These are phyloP conservation scores for Geranium rotundifolium DNA, from an alignment of 345 rosid genomes.

Conservation along the genomic window DNA sequence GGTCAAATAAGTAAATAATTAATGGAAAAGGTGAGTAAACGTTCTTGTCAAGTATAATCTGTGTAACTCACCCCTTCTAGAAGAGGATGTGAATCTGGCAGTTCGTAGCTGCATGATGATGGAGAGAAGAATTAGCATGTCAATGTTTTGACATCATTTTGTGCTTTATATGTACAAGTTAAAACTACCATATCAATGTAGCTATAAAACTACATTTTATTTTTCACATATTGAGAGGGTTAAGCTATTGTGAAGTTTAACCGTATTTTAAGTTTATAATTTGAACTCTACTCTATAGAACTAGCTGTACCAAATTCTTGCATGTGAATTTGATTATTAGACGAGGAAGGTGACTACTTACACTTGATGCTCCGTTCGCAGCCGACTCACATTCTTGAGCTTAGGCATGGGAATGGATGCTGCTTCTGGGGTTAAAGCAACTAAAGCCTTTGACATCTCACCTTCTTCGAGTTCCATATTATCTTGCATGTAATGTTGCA, in stretches of 20 bases:
- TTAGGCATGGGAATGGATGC: slow-evolving; percentile 78
- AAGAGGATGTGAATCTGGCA: slow-evolving; percentile 86
- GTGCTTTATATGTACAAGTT: background rate
- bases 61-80: slow-evolving; percentile 45
- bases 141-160: background rate
- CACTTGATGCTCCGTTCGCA: slow-evolving; percentile 94
- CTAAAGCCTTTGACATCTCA: slow-evolving; percentile 66
- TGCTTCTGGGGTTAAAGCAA: slow-evolving; percentile 63
- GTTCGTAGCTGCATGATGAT: slow-evolving; percentile 65
- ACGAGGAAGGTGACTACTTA: slow-evolving; percentile 24
- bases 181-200: no score
- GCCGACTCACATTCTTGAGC: slow-evolving; percentile 70
- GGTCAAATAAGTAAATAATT: slow-evolving; percentile 7
- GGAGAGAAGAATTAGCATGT: slow-evolving; percentile 10
- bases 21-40: slow-evolving; percentile 3
- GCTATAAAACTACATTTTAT: background rate
- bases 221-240: background rate
- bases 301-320: background rate
- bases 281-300: background rate
- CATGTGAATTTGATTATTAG: background rate
- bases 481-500: slow-evolving; percentile 55
- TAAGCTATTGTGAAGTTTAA: background rate
- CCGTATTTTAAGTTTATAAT: no score
- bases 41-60: background rate
- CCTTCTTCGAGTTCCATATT: slow-evolving; percentile 57